Percentiles rank a stretch among this genome's conserved stretches.
Conservation (phyloP, 1,284 basidiomycete species). For the Malassezia slooffiae region DNA sequence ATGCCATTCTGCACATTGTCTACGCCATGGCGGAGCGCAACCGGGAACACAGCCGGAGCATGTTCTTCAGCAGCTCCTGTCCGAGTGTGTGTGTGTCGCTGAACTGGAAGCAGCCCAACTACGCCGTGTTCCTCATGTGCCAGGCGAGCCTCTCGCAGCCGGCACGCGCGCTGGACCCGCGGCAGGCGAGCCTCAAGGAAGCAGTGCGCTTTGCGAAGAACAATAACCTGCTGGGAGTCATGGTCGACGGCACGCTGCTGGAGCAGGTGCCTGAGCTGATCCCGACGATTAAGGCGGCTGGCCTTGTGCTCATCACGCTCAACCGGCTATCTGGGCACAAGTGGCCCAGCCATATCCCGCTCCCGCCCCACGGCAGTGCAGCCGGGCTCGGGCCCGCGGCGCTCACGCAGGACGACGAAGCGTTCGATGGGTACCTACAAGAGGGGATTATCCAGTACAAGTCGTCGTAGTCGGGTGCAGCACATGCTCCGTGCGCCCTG, state of each 20-base stretch:
- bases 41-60: conserved; percentile 31
- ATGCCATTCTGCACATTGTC: conserved; percentile 41
- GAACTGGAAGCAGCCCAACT: conserved; percentile 98
- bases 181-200: conserved; percentile 65
- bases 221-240: conserved; percentile 86
- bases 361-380: background rate
- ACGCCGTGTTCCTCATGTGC: conserved; percentile 5
- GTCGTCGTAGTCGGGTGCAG: no score
- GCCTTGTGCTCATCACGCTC: conserved; percentile 40
- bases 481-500: no score
- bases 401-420: conserved; percentile 6
- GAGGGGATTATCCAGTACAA: conserved; percentile 30
- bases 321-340: conserved; percentile 8
- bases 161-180: conserved; percentile 51
- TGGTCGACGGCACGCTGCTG: conserved; percentile 60
- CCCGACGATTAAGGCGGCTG: conserved; percentile 36
- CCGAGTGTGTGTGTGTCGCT: conserved; percentile 55
- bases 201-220: conserved; percentile 87
- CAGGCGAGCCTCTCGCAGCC: conserved; percentile 44
- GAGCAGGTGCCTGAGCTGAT: conserved; percentile 35
- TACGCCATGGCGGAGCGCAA: conserved; percentile 37
- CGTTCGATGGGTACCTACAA: conserved; percentile 29
- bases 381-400: background rate
- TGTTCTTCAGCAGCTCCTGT: conserved; percentile 36
- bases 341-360: no score